Evolutionary conservation across 192 early-diverging fungal species (phyloP), one percentile per base, ranked within the genome.

Genomic region (Lobosporangium transversale): DNA sequence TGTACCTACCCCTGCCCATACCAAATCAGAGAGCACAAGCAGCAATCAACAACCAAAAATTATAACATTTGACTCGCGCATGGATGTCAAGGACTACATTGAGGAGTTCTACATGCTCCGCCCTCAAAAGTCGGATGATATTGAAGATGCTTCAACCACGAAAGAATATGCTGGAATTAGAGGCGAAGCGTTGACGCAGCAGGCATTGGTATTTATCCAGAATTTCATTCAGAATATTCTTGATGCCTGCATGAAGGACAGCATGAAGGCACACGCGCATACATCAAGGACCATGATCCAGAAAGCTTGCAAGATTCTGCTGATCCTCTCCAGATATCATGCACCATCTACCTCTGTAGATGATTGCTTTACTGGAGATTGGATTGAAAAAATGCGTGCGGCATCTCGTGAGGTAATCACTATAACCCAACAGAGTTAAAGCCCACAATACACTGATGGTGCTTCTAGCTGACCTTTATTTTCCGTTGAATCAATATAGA

Each of bases 101-200:
- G 70, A 78, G n/a, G 80, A 83, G 15, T 87, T 80, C 53, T 87
- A 85, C 47, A 60, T 68, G 54, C 59, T 66, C 31, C 55, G 29
- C 40, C 52, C 51, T 48, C 63, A 57, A 35, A 49, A 67, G 35
- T 2, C 58, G 10, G 32, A 62, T 11, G 58, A 62, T 31, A 51
- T 12, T 14, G 27, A 48, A 7, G 51, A 56, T 27, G 51, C 26
- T 36, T 65, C 67, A 15, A 35, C 54, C 18, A 53, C 58, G 31
- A 80, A 70, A 18, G 67, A 83, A 32, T 80, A 81, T 37, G 45
- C 50, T 2, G 75, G 75, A 31, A 84, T 84, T 26, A 60, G 54
- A 20, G 82, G 82, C 14, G 50, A 55, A 20, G 42, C 56, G 1
- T 43, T 84, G 26, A 60, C 66, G 2, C 62, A 68, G 30, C 62